Evolutionary conservation across 1,284 basidiomycete genomes (phyloP).

Genomic region (Phaffia rhodozyma): DNA sequence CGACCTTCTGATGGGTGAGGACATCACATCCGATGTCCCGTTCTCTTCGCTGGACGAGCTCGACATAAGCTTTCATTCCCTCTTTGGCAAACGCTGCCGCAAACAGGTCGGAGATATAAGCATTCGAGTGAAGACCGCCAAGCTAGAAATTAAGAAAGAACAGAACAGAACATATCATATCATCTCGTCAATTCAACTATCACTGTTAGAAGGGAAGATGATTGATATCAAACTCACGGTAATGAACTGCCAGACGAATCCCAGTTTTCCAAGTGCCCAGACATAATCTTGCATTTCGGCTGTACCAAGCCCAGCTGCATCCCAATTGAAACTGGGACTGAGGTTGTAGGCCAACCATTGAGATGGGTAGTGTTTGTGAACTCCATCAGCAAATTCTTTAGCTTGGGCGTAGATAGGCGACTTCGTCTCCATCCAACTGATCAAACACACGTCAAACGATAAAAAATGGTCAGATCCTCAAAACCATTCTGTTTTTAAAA

Average conservation of each 20-base stretch:
- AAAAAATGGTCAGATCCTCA: not conserved
- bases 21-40: constrained; percentile 86
- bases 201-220: not conserved
- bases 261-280: constrained; percentile 85
- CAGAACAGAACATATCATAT: not conserved
- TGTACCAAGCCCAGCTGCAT: constrained; percentile 70
- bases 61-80: constrained; percentile 49
- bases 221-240: constrained; percentile 49
- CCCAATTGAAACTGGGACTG: constrained; percentile 77
- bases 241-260: constrained; percentile 92
- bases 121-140: constrained; percentile 91
- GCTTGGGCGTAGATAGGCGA: constrained; percentile 90
- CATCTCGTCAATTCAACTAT: not conserved
- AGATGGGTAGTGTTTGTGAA: constrained; percentile 64
- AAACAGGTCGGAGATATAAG: constrained; percentile 90
- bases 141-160: constrained; percentile 44
- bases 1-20: constrained; percentile 45
- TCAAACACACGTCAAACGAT: constrained; percentile 22
- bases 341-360: constrained; percentile 95
- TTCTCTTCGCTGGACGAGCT: constrained; percentile 51
- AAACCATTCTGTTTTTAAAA: not conserved
- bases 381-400: constrained; percentile 79
- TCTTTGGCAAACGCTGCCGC: constrained; percentile 77
- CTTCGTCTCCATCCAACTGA: constrained; percentile 87
- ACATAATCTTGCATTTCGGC: constrained; percentile 82